Conservation (phyloP, 2,329 filamentous ascomycete genomes). For the Alternaria longipes region DNA sequence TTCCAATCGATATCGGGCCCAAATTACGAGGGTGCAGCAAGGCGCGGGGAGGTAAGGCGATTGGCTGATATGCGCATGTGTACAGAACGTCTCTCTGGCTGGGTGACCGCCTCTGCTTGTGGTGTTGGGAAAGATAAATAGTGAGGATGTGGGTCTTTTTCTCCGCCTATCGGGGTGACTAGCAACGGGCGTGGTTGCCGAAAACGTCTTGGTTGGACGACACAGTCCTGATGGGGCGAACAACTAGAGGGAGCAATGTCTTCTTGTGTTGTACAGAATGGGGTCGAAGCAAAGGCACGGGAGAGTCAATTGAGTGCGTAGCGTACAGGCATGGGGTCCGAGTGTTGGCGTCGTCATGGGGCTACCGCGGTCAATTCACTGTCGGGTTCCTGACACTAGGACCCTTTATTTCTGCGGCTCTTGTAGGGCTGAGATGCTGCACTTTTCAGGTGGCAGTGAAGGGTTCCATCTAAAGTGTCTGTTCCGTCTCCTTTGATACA, state of each 20-base stretch:
- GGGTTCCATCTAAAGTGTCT: not conserved
- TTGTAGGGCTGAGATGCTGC: slow-evolving; percentile 11
- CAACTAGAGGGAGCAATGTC: slow-evolving; percentile 2
- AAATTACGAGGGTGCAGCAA: slow-evolving; percentile 24
- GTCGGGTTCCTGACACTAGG: slow-evolving; percentile 11
- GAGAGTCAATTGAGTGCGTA: slow-evolving; percentile 10
- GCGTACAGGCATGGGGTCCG: slow-evolving; percentile 4
- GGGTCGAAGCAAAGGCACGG: not conserved
- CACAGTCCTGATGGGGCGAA: slow-evolving; percentile 17
- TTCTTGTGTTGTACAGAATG: slow-evolving; percentile 3
- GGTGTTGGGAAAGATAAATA: slow-evolving; percentile 24
- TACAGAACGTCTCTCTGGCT: slow-evolving; percentile 29
- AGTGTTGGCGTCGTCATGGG: slow-evolving; percentile 17
- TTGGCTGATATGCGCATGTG: slow-evolving; percentile 35
- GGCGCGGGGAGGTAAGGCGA: slow-evolving; percentile 17
- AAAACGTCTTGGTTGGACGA: slow-evolving; percentile 26
- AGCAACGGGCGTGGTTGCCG: slow-evolving; percentile 26
- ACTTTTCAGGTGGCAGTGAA: not conserved
- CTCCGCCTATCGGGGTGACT: slow-evolving; percentile 26
- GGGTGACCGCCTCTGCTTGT: slow-evolving; percentile 21
- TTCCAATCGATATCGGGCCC: slow-evolving; percentile 15
- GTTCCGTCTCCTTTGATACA: not conserved
- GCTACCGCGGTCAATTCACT: slow-evolving; percentile 12
- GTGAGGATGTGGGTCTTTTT: slow-evolving; percentile 28
- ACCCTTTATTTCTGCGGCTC: slow-evolving; percentile 18